Base-by-base conservation (phyloP, 2,329 filamentous ascomycete genomes). In the Aspergillus sp. region DNA sequence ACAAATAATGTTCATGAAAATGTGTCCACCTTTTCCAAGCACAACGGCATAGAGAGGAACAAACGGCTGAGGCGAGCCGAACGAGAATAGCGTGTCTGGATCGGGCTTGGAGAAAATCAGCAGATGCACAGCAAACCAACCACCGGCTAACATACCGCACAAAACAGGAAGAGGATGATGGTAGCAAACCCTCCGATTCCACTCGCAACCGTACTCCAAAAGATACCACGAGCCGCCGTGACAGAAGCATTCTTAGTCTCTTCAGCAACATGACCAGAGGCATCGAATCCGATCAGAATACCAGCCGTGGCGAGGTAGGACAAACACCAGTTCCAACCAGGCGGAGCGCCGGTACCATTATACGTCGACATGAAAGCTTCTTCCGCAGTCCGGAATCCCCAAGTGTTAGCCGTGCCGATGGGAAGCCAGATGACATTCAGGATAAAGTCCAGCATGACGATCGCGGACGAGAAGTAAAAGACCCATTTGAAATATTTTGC, bases 241-340 rank as follows among this genome's bases (percentile, higher is more conserved):
- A 57, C 34, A 11, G 50, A 52, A 2, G 54, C 78, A 47, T 81
- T 77, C 58, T 79, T 78, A 2, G 79, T 82, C 56, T 82, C 79
- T 50, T 82, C 79, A 1, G 77, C 77, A 27, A 82, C 76, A 50
- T 82, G 78, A 2, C 79, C 79, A 1, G 75, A 78, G 0, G 79
- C 79, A 58, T 82, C 79, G 42, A 80, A 82, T 2, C 79, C 79
- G 40, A 82, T 80, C 43, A 82, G 54, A 33, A 82, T 74, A 33
- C 78, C 79, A 6, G 78, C 78, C 1, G 79, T 82, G 1, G 78
- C 78, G 27, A 79, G 72, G 57, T 78, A 82, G 4, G 76, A 79
- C 4, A 82, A 68, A 61, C 78, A 81, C 79, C 78, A 82, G 54
- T 82, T 82, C 78, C 79, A 82, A 3, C 72, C 78, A 1, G 71